Base-by-base conservation (phyloP, 78 protist species). In the Dictyostelium firmibasis region DNA sequence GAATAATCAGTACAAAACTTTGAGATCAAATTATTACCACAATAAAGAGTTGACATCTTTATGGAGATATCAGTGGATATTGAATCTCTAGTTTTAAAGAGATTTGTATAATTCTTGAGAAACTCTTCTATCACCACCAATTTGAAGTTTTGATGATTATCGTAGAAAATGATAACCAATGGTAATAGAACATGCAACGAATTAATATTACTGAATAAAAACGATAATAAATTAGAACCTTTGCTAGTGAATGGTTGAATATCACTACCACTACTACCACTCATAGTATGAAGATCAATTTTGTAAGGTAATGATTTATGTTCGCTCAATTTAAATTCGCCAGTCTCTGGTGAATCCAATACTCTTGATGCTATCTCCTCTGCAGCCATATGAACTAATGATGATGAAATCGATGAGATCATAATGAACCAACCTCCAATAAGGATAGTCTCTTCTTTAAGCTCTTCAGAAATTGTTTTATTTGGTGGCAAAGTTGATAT, bases 51-150 rank as follows among this genome's bases (percentile, higher is more conserved):
- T 78, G 81, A 38, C 81, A 36, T 7, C 69, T 60, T n/a, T 36
- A n/a, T 3, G 13, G 76, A 57, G 27, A 57, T 57, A 57, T 57
- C 67, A 0, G 67, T 57, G n/a, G 67, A 57, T 57, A 27, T 10
- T 0, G 53, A 9, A 62, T 87, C 93, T 57, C 93, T 69, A 1
- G 75, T 83, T 29, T 41, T 87, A 60, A 87, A 87, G 4, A 87
- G 60, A 14, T 87, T 84, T 27, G 81, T 33, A 38, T 87, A 87
- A 85, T 87, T 87, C 36, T 87, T 87, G 35, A 87, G 93, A 57
- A 77, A 87, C 79, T 87, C 93, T 38, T 87, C 93, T 27, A 87
- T 77, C 11, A 78, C 41, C 0, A 87, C 35, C 25, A 87, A 31
- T 44, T 78, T 75, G 38, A 87, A 87, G 7, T 43, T 83, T n/a